Evolutionary conservation across 257 asterid genomes (phyloP).

Genomic region (Przewalskia tangutica): DNA sequence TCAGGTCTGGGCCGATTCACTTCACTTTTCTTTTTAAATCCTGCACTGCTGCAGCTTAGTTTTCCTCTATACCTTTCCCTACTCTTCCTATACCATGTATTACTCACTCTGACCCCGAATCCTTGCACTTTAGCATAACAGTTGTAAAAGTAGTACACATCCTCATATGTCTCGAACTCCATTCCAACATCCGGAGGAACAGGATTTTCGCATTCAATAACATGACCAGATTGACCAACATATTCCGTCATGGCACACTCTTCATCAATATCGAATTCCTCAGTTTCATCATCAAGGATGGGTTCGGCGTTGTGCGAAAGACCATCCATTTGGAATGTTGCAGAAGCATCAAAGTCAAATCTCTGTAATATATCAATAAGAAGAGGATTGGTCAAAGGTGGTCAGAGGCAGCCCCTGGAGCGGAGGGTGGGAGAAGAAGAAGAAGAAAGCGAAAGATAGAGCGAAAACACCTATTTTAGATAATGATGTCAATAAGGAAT

Average conservation of each 20-base stretch:
- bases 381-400: not conserved
- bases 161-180: conserved; percentile 59
- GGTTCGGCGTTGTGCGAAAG: conserved; percentile 39
- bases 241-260: conserved; percentile 46
- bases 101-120: conserved; percentile 57
- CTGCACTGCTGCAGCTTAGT: conserved; percentile 61
- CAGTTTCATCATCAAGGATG: conserved; percentile 34
- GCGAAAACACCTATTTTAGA: not conserved
- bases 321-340: conserved; percentile 21
- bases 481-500: not conserved
- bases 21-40: conserved; percentile 57
- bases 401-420: not conserved
- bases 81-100: conserved; percentile 60
- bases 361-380: not conserved
- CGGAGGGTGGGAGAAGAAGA: not conserved
- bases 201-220: conserved; percentile 40
- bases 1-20: conserved; percentile 55
- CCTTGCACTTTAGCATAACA: conserved; percentile 61
- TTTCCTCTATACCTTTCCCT: conserved; percentile 57
- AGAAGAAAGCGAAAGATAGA: not conserved
- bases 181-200: conserved; percentile 53
- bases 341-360: not conserved
- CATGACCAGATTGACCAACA: conserved; percentile 29
- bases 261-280: conserved; percentile 36
- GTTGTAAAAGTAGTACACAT: conserved; percentile 51